Percentiles rank a stretch among this genome's conserved stretches.
Conservation (phyloP, 805 yeast genomes). For the Sungouiozyma intestinalis region DNA sequence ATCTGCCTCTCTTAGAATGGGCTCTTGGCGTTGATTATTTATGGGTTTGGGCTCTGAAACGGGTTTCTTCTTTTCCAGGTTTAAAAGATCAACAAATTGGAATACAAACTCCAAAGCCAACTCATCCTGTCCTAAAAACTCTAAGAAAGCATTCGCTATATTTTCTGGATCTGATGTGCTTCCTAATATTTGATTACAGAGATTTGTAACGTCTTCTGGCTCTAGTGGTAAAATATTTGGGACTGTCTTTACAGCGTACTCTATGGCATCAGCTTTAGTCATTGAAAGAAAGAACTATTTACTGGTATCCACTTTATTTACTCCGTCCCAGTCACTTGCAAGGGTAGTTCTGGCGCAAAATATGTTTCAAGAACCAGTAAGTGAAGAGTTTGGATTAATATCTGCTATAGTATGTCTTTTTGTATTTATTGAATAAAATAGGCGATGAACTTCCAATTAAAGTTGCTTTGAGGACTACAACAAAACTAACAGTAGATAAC, state of each 20-base stretch:
- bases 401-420: background rate
- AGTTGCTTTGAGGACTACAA: no score
- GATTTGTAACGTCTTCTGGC: constrained; percentile 17
- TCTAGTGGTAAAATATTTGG: constrained; percentile 27
- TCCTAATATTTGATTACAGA: constrained; percentile 23
- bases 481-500: no score
- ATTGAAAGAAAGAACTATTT: constrained; percentile 11
- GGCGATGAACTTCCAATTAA: no score
- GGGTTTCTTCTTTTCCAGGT: background rate
- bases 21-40: no score
- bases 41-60: no score
- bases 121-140: constrained; percentile 26
- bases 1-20: no score
- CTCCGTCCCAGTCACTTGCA: no score
- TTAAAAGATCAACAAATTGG: constrained; percentile 19
- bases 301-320: background rate
- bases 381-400: no score
- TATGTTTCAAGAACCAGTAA: no score
- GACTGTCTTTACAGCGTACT: constrained; percentile 18
- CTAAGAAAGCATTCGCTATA: constrained; percentile 23
- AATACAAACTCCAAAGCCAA: constrained; percentile 23
- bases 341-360: no score
- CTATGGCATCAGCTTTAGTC: constrained; percentile 23
- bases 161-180: constrained; percentile 13
- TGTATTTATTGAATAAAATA: no score